Base-by-base conservation (phyloP, 2,329 filamentous ascomycete genomes). In the Talaromyces atroroseus region DNA sequence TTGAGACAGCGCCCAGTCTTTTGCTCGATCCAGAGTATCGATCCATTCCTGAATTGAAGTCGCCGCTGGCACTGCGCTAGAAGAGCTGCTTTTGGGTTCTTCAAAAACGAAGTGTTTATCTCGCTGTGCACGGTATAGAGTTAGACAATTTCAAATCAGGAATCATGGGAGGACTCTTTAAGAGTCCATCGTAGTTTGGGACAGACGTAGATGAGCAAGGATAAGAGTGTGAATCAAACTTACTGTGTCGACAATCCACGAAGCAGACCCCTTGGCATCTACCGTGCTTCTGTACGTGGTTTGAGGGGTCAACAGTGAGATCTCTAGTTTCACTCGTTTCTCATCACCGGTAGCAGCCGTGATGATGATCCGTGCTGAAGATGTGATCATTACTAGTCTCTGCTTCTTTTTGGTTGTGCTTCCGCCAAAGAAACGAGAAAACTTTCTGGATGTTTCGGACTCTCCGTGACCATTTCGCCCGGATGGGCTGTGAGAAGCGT, bases 91-190 rank as follows among this genome's bases (percentile, higher is more conserved):
- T 69, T 95, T 96, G n/a, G 85, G 81, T 66, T 97, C 92, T 74
- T 99, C 94, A 66, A 99, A 99, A 14, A 88, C 88, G 69, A 89
- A 94, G 65, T 95, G 92, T 67, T 92, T 88, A 58, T 95, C 92
- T 62, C 84, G 84, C 92, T 96, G 63, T 8, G 40, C 6, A 18
- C 52, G 59, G 57, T 55, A 36, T 52, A 20, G 62, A 18, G 36
- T 40, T 40, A 40, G 36, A 23, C 23, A 18, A 40, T 18, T 18
- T 40, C 36, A 40, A 40, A 40, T 18, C 18, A 53, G 61, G 44
- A 60, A 59, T 21, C 49, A 29, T 29, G 3, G 24, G n/a, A n/a
- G n/a, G n/a, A n/a, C n/a, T n/a, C n/a, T 26, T 3, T 7, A 26
- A 29, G 26, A 8, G 6, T 29, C 26, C 26, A 7, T 26, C 24